Conservation (phyloP, 1,284 basidiomycete genomes). For the Boletus holoroseus region DNA sequence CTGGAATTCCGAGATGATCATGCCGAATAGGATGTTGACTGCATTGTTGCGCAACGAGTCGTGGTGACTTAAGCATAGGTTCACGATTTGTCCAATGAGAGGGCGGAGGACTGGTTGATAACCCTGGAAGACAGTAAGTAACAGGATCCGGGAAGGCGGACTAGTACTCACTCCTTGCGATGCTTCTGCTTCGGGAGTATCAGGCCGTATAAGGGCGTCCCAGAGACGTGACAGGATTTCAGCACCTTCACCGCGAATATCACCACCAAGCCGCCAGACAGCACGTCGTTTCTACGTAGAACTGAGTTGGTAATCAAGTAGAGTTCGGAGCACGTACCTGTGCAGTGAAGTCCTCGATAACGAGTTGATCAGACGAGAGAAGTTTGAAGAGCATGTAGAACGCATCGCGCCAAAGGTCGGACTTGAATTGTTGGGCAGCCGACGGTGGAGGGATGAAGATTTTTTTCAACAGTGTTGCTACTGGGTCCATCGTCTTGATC, state of each 20-base stretch:
- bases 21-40: constrained; percentile 89
- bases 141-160: background rate
- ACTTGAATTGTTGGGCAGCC: constrained; percentile 65
- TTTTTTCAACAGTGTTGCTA: constrained; percentile 71
- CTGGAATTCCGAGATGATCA: constrained; percentile 92
- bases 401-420: constrained; percentile 75
- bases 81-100: constrained; percentile 88
- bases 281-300: constrained; percentile 77
- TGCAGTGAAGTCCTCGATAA: constrained; percentile 91
- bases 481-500: constrained; percentile 83
- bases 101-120: constrained; percentile 80
- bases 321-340: constrained; percentile 49
- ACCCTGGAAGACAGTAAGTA: constrained; percentile 44
- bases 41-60: constrained; percentile 88
- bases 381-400: constrained; percentile 82
- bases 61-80: constrained; percentile 91
- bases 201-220: constrained; percentile 81
- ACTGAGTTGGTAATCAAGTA: constrained; percentile 13
- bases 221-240: constrained; percentile 80
- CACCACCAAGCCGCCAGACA: constrained; percentile 93
- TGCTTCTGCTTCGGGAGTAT: constrained; percentile 50
- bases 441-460: constrained; percentile 76
- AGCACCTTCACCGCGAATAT: constrained; percentile 90
- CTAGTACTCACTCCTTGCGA: constrained; percentile 54
- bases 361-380: constrained; percentile 83